phyloP scores from a whole-genome alignment of 257 asterid species.

The Plantago major region DNA sequence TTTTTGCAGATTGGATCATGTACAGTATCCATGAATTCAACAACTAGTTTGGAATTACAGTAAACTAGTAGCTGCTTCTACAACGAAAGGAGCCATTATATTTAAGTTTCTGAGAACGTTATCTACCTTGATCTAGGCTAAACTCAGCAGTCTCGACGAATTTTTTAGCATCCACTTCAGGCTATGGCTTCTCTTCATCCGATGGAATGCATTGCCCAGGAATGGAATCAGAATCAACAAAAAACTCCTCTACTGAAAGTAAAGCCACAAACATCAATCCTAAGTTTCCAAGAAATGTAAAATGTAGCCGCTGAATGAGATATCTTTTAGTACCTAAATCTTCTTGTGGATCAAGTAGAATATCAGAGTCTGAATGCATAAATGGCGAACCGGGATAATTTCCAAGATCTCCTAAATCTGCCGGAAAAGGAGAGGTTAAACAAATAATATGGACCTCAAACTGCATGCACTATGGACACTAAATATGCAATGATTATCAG shows the following conservation, averaged over 20 bases:
- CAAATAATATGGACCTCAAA: background rate
- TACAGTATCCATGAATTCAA: no score
- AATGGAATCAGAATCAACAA: constrained; percentile 75
- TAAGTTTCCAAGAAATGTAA: background rate
- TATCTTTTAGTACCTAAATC: constrained; percentile 62
- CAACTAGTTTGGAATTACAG: no score
- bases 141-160: constrained; percentile 17
- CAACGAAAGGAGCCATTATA: no score
- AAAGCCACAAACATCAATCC: background rate
- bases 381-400: constrained; percentile 89
- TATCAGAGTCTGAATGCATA: constrained; percentile 91
- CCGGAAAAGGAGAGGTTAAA: constrained; percentile 17
- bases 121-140: constrained; percentile 29
- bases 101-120: no score
- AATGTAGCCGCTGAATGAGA: background rate
- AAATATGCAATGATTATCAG: background rate
- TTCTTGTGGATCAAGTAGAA: constrained; percentile 89
- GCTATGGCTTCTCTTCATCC: constrained; percentile 77
- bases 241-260: constrained; percentile 53
- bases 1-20: no score
- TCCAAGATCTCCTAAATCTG: constrained; percentile 96
- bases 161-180: constrained; percentile 22
- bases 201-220: constrained; percentile 72
- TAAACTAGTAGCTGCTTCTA: no score
- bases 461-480: background rate